phyloP scores from a whole-genome alignment of 176 grass and related monocot genomes.

The Triticum dicoccoides region DNA sequence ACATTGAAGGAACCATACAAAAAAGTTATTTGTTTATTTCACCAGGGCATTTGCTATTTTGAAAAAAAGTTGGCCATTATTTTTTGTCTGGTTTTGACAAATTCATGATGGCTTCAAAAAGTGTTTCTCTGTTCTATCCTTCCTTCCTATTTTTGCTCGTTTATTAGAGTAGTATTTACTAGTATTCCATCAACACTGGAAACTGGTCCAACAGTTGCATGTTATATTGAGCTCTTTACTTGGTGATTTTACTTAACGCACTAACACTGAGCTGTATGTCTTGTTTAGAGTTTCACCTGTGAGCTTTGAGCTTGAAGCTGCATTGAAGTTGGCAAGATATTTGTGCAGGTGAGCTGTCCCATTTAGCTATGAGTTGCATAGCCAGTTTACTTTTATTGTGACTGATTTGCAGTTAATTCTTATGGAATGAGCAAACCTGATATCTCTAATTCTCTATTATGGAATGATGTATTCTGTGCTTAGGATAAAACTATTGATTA shows the following conservation, averaged over 20 bases:
- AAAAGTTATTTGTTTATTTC: neutral
- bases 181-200: neutral
- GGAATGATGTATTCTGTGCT: constrained; percentile 17
- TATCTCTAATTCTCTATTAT: neutral
- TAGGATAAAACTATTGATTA: neutral
- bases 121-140: neutral
- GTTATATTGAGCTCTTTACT: constrained; percentile 15
- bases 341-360: constrained; percentile 66
- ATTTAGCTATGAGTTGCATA: constrained; percentile 17
- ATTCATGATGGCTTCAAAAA: neutral
- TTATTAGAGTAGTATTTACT: constrained; percentile 1
- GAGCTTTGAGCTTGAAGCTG: constrained; percentile 99
- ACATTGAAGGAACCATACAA: neutral
- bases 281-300: constrained; percentile 91
- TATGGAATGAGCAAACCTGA: neutral
- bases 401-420: constrained; percentile 8
- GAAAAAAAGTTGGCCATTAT: neutral
- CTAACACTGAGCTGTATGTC: constrained; percentile 23
- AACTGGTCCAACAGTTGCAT: constrained; percentile 10
- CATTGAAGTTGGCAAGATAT: constrained; percentile 96
- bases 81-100: constrained; percentile 15
- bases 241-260: neutral
- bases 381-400: neutral
- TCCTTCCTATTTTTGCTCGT: neutral
- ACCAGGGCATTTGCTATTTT: neutral